A percentile compares a stretch with the other conserved stretches of the same genome.
Conservation (phyloP, 1,139 yeast genomes). For the Nematodospora anomalae region DNA sequence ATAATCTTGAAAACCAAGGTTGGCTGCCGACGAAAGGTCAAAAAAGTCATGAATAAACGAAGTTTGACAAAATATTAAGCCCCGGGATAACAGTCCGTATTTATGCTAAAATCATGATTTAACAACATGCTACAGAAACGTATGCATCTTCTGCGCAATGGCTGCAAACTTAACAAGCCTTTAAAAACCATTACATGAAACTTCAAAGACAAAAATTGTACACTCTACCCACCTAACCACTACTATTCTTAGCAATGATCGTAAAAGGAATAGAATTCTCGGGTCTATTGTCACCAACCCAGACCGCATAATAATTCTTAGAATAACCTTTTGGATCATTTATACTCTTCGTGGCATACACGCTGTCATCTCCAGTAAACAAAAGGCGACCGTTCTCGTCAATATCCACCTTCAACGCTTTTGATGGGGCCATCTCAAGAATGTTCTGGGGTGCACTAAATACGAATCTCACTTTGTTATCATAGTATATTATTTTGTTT, state of each 20-base stretch:
- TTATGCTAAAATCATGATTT: no score
- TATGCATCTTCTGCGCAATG: no score
- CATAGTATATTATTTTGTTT: conserved; percentile 41
- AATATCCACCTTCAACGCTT: conserved; percentile 13
- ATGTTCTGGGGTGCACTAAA: not conserved
- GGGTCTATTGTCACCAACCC: conserved; percentile 12
- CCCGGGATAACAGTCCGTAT: no score
- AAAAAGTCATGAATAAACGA: no score
- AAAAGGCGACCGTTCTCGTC: conserved; percentile 55
- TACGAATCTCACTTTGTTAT: conserved; percentile 2
- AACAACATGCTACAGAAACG: no score
- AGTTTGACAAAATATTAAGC: no score
- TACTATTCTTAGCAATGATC: conserved; percentile 14
- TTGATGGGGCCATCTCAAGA: not conserved
- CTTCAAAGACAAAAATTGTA: no score
- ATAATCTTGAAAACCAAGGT: no score
- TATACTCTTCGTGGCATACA: conserved; percentile 42
- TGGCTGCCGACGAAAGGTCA: no score
- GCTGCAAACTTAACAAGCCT: no score
- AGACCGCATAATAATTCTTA: conserved; percentile 16
- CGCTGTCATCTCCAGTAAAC: conserved; percentile 31
- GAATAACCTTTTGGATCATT: conserved; percentile 45
- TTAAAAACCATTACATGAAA: no score
- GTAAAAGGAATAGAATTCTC: conserved; percentile 22
- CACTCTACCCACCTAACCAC: no score